Conservation (phyloP, 768 basidiomycete species). For the Daedalea quercina region DNA sequence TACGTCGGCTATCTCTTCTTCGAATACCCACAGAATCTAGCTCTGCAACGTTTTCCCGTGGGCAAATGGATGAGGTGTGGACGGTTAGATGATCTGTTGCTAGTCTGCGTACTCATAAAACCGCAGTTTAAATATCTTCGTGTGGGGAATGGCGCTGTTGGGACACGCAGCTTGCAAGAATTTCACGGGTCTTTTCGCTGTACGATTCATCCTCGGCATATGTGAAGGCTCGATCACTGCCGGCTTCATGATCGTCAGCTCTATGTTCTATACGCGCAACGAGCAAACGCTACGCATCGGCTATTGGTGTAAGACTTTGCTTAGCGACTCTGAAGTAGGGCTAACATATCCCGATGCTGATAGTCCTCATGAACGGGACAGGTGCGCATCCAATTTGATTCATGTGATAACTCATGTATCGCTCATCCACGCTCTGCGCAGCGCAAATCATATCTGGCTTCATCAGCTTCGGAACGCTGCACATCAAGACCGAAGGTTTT, state of each 20-base stretch:
- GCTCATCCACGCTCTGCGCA: slow-evolving; percentile 20
- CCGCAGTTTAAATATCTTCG: slow-evolving; percentile 52
- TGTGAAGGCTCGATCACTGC: slow-evolving; percentile 71
- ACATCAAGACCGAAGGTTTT: slow-evolving; percentile 49
- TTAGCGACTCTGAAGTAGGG: slow-evolving; percentile 15
- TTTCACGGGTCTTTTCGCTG: slow-evolving; percentile 57
- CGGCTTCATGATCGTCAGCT: slow-evolving; percentile 69
- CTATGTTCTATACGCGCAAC: slow-evolving; percentile 72
- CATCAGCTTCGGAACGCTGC: slow-evolving; percentile 58
- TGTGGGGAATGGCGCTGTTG: slow-evolving; percentile 58
- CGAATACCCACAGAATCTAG: slow-evolving; percentile 70
- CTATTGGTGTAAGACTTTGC: slow-evolving; percentile 60
- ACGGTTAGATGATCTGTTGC: neutral
- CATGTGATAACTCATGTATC: slow-evolving; percentile 74
- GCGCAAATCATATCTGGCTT: slow-evolving; percentile 70
- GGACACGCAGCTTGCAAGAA: slow-evolving; percentile 66
- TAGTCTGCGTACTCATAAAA: no score
- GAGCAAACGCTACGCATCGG: slow-evolving; percentile 68
- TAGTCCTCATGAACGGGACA: slow-evolving; percentile 72
- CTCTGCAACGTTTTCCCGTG: slow-evolving; percentile 66
- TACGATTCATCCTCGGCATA: slow-evolving; percentile 60
- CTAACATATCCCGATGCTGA: neutral
- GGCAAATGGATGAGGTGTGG: slow-evolving; percentile 75
- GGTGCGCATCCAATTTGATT: slow-evolving; percentile 41
- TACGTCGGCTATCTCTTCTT: slow-evolving; percentile 66